These are phyloP conservation scores for Tetrapyrgos nigripes DNA, from an alignment of 1,284 basidiomycete genomes.

Conservation along the genomic window DNA sequence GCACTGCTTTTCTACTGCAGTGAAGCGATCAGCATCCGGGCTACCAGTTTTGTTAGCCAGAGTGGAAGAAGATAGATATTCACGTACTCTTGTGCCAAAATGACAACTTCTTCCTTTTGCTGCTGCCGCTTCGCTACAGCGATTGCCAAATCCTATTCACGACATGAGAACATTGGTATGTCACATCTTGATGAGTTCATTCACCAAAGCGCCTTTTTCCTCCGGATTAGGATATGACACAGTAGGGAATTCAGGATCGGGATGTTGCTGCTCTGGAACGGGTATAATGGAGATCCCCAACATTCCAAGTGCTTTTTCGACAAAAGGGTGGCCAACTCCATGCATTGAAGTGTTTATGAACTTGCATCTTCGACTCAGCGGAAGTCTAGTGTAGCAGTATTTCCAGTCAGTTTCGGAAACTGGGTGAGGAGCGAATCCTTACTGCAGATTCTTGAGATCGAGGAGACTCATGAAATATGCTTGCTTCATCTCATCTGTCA, in stretches of 20 bases:
- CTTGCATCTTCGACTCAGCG: slow-evolving; percentile 32
- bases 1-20: slow-evolving; percentile 77
- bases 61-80: no score
- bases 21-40: slow-evolving; percentile 85
- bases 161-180: background rate
- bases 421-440: slow-evolving; percentile 16
- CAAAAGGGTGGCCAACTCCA: slow-evolving; percentile 77
- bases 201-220: slow-evolving; percentile 77
- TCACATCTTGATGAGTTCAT: slow-evolving; percentile 15
- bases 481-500: slow-evolving; percentile 62
- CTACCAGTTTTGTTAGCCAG: no score
- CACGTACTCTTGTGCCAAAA: slow-evolving; percentile 89
- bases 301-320: slow-evolving; percentile 58
- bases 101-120: slow-evolving; percentile 57
- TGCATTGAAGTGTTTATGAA: slow-evolving; percentile 91
- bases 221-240: slow-evolving; percentile 88
- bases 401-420: no score
- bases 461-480: slow-evolving; percentile 62
- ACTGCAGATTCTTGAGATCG: slow-evolving; percentile 52
- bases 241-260: slow-evolving; percentile 86
- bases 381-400: background rate
- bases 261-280: slow-evolving; percentile 67
- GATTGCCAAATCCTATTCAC: slow-evolving; percentile 71
- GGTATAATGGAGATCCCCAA: slow-evolving; percentile 68
- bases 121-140: slow-evolving; percentile 64